Percentiles rank a stretch among this genome's conserved stretches.
Evolutionary conservation across 148 eudicot genomes (phyloP).

Genomic region (Rhododendron ovatum): DNA sequence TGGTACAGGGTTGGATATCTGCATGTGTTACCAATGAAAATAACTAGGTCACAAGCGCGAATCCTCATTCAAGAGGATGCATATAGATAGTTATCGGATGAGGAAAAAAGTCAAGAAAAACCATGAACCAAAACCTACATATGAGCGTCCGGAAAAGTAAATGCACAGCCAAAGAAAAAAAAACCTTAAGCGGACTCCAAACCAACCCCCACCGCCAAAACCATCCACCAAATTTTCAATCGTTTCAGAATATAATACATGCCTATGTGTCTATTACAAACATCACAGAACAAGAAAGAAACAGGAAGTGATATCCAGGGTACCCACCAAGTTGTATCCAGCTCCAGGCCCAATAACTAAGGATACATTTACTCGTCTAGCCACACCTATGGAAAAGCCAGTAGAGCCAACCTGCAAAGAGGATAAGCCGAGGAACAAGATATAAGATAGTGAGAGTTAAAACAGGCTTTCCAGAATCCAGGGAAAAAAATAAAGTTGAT

Average conservation of each 20-base stretch:
- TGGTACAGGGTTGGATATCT: conserved; percentile 81
- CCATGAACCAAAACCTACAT: not conserved
- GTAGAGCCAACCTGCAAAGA: conserved; percentile 45
- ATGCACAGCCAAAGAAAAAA: not conserved
- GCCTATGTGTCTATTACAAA: not conserved
- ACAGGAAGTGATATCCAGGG: not conserved
- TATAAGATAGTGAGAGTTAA: not conserved
- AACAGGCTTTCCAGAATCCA: not conserved
- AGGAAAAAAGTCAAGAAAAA: not conserved
- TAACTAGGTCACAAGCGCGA: not conserved
- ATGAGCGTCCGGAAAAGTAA: not conserved
- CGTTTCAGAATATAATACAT: not conserved
- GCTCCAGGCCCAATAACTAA: conserved; percentile 86
- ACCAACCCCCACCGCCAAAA: not conserved
- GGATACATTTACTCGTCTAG: conserved; percentile 49
- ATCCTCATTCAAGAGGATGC: not conserved
- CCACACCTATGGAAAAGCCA: conserved; percentile 86
- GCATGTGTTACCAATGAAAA: conserved; percentile 18
- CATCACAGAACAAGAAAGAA: not conserved
- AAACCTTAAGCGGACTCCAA: not conserved
- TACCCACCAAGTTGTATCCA: conserved; percentile 87
- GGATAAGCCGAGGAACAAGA: not conserved
- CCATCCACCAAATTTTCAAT: not conserved
- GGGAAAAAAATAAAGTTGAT: not conserved
- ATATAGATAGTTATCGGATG: not conserved